Evolutionary conservation across 2,329 filamentous ascomycete species (phyloP).

Genomic region (Exophiala xenobiotica): DNA sequence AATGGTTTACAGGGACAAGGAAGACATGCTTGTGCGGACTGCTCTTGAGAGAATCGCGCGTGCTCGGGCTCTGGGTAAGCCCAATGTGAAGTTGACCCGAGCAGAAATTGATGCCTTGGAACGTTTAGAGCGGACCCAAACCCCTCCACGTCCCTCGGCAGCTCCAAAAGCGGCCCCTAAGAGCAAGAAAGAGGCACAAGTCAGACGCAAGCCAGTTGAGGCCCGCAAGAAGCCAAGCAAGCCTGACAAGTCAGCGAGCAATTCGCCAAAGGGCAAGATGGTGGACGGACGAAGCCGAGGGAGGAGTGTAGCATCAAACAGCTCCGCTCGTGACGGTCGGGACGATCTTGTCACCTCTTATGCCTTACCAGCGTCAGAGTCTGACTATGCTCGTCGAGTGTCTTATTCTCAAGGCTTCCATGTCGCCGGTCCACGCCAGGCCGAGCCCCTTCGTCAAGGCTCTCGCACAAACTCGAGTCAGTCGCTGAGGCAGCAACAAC

Average conservation of each 20-base stretch:
- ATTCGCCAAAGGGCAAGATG: constrained; percentile 27
- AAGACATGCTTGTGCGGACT: constrained; percentile 73
- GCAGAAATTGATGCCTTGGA: constrained; percentile 80
- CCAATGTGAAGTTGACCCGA: constrained; percentile 75
- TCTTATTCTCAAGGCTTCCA: constrained; percentile 49
- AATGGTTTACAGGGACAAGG: constrained; percentile 61
- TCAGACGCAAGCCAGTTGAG: constrained; percentile 31
- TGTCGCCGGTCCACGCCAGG: constrained; percentile 34
- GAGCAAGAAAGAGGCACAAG: constrained; percentile 30
- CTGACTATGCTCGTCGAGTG: constrained; percentile 43
- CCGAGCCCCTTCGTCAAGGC: constrained; percentile 39
- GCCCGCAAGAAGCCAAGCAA: constrained; percentile 27
- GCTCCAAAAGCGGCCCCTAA: constrained; percentile 30
- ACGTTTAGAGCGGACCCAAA: constrained; percentile 51
- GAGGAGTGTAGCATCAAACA: constrained; percentile 19
- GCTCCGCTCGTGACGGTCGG: constrained; percentile 18
- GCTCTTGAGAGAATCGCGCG: constrained; percentile 77
- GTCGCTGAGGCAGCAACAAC: constrained; percentile 38
- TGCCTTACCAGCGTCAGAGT: constrained; percentile 33
- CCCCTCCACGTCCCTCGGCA: constrained; percentile 51
- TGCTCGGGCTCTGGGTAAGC: constrained; percentile 72
- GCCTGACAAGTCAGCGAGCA: constrained; percentile 19
- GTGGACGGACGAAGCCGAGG: constrained; percentile 23
- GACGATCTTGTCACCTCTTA: constrained; percentile 25
- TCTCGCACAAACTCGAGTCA: constrained; percentile 46